phyloP scores from a whole-genome alignment of 805 yeast species.

The Dipodascus geniculatus region DNA sequence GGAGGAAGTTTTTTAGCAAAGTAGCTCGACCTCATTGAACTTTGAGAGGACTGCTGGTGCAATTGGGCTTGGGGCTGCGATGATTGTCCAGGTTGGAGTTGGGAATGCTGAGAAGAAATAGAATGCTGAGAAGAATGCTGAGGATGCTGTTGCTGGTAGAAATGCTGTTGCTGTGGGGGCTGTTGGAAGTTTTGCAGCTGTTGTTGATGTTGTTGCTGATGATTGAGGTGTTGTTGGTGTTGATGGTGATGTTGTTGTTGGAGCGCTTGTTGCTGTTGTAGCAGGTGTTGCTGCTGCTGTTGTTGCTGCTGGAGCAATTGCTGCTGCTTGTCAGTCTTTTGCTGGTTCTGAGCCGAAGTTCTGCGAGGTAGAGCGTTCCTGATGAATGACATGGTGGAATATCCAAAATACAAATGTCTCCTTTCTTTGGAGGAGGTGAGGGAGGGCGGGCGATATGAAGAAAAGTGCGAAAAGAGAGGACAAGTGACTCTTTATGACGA shows the following conservation, averaged over 20 bases:
- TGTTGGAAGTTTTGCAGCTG: constrained; percentile 4
- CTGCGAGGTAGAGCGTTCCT: background rate
- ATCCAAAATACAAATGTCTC: background rate
- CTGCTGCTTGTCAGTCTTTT: background rate
- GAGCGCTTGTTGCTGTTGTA: background rate
- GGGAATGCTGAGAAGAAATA: background rate
- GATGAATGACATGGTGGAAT: background rate
- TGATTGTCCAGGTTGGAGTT: background rate
- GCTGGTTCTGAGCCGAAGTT: background rate
- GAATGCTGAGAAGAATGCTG: constrained; percentile 1
- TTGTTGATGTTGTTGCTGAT: constrained; percentile 2
- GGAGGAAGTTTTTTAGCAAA: background rate
- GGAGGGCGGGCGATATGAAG: background rate
- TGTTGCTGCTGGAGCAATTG: constrained; percentile 1
- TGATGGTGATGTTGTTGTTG: background rate
- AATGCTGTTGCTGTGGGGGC: background rate
- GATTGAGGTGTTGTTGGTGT: background rate
- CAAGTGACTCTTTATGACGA: no score
- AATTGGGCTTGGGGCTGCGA: background rate
- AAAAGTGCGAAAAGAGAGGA: no score
- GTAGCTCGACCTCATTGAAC: background rate
- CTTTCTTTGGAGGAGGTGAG: background rate
- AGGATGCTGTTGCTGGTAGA: background rate
- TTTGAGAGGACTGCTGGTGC: background rate
- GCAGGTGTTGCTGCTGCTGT: constrained; percentile 3